These are phyloP conservation scores for Protostelium mycophagum DNA, from an alignment of 78 protist species.

Conservation along the genomic window DNA sequence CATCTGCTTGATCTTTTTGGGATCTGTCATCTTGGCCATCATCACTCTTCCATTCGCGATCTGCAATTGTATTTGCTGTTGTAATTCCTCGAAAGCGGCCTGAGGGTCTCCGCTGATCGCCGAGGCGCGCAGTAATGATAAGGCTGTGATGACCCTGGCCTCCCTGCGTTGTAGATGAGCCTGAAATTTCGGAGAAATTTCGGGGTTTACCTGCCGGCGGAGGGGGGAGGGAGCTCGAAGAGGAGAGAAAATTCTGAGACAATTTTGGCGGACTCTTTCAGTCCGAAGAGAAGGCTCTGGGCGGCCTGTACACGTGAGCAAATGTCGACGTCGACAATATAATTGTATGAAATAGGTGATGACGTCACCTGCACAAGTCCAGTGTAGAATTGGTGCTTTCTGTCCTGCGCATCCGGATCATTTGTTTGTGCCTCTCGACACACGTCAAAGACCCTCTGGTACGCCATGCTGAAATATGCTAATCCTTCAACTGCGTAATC, in stretches of 20 bases:
- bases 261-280: neutral
- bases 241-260: neutral
- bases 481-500: neutral
- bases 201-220: neutral
- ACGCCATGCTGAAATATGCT: neutral
- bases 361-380: neutral
- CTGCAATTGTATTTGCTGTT: neutral
- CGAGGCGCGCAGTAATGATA: neutral
- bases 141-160: neutral
- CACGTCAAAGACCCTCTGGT: neutral
- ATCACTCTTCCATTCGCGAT: neutral
- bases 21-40: neutral
- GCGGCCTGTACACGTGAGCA: neutral
- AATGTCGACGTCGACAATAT: neutral
- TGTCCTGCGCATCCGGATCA: neutral
- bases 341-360: too few relatives aligned
- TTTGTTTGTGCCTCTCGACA: neutral
- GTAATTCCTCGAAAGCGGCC: neutral
- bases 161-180: neutral
- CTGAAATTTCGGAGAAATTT: neutral
- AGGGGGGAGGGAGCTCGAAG: neutral
- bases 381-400: neutral
- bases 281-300: neutral
- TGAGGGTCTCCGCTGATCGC: neutral
- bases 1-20: neutral